These are phyloP conservation scores for Phytophthora pistaciae DNA, from an alignment of 352 stramenopile genomes.

Conservation along the genomic window DNA sequence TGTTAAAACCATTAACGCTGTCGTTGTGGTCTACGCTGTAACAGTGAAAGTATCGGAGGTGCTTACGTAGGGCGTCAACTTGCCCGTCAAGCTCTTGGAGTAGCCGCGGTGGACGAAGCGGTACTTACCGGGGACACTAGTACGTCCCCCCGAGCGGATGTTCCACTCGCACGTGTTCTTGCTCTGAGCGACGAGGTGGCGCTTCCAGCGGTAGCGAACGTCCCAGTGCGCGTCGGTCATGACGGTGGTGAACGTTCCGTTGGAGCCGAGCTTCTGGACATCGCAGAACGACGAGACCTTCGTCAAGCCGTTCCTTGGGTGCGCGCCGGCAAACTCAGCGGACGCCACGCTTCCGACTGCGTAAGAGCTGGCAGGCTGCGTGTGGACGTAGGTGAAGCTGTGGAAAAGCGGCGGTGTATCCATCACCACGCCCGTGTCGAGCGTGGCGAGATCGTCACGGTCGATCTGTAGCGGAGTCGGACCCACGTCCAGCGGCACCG, in stretches of 20 bases:
- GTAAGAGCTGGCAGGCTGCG: conserved; percentile 38
- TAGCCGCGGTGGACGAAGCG: conserved; percentile 57
- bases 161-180: conserved; percentile 59
- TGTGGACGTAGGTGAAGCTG: conserved; percentile 38
- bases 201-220: conserved; percentile 53
- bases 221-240: conserved; percentile 69
- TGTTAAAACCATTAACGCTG: neutral
- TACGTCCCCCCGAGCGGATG: conserved; percentile 38
- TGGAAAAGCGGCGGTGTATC: conserved; percentile 33
- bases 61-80: conserved; percentile 39
- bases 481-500: conserved; percentile 36
- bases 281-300: conserved; percentile 59
- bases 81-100: conserved; percentile 46
- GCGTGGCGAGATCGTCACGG: conserved; percentile 36
- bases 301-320: conserved; percentile 56
- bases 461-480: conserved; percentile 48
- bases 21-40: neutral
- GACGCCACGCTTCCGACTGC: conserved; percentile 41
- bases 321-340: conserved; percentile 51
- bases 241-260: conserved; percentile 37
- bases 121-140: conserved; percentile 47
- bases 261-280: conserved; percentile 40
- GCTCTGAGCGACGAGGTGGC: conserved; percentile 38
- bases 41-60: conserved; percentile 43
- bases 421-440: conserved; percentile 47